Evolutionary conservation across 345 rosid genomes (phyloP).

Genomic region (Firmiana major): DNA sequence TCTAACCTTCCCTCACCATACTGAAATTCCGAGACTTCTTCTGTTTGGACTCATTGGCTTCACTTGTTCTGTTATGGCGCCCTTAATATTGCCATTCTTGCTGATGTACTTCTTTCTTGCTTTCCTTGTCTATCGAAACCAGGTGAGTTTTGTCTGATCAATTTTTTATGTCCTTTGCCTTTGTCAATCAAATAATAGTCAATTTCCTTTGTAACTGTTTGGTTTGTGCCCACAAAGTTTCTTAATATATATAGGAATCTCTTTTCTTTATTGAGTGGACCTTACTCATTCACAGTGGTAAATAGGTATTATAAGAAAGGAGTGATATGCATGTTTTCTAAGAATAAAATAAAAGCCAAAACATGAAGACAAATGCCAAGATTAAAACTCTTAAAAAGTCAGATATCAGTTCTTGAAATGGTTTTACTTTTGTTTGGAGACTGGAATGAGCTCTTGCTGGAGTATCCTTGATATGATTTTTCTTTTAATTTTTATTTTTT

Average conservation of each 20-base stretch:
- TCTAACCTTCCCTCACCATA: constrained; percentile 72
- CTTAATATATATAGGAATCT: too few relatives aligned
- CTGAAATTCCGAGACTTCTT: constrained; percentile 79
- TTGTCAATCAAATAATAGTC: too few relatives aligned
- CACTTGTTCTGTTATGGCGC: constrained; percentile 77
- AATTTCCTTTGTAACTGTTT: neutral
- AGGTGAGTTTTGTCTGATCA: constrained; percentile 35
- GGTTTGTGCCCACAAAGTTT: too few relatives aligned
- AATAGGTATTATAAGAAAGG: neutral
- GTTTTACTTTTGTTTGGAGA: neutral
- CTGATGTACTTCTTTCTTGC: constrained; percentile 69
- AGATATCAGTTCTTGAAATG: too few relatives aligned
- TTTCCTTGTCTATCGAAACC: constrained; percentile 71
- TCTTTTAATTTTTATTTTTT: neutral
- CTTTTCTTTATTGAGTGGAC: too few relatives aligned
- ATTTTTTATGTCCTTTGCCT: neutral
- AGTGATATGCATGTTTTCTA: neutral
- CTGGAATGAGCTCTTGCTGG: neutral
- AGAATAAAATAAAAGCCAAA: neutral
- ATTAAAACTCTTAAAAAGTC: too few relatives aligned
- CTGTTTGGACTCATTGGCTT: constrained; percentile 85
- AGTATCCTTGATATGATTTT: neutral
- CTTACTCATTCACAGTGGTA: neutral
- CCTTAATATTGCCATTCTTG: constrained; percentile 77
- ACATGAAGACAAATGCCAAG: neutral